Percentiles rank a stretch among this genome's conserved stretches.
Evolutionary conservation across 2,329 filamentous ascomycete genomes (phyloP).

Genomic region (Lachnellula subtilissima): DNA sequence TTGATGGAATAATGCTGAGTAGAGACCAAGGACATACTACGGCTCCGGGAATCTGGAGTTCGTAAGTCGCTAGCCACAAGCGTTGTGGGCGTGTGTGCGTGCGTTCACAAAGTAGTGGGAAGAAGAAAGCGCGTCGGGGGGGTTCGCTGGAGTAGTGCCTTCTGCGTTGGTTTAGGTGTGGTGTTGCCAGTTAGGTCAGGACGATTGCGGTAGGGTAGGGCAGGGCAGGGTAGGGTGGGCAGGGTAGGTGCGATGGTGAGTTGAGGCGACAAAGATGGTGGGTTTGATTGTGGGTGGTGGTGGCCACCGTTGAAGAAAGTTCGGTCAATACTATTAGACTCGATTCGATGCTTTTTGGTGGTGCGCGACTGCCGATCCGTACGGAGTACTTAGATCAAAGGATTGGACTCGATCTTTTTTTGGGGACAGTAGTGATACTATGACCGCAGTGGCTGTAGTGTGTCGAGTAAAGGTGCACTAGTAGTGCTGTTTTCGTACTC

Average conservation of each 20-base stretch:
- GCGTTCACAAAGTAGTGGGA: too few species aligned
- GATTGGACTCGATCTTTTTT: too few species aligned
- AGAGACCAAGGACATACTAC: constrained; percentile 34
- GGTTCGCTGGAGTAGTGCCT: background rate
- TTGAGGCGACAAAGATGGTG: background rate
- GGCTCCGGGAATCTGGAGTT: constrained; percentile 16
- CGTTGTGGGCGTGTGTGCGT: background rate
- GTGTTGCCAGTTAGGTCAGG: too few species aligned
- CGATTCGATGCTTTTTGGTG: too few species aligned
- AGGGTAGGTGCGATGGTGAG: too few species aligned
- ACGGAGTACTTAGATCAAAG: too few species aligned
- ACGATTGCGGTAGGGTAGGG: too few species aligned
- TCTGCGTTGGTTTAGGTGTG: background rate
- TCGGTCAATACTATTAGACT: background rate
- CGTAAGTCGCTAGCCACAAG: constrained; percentile 12
- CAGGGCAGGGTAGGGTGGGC: too few species aligned
- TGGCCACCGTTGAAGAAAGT: background rate
- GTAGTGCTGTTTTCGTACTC: constrained; percentile 1
- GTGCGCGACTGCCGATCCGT: too few species aligned
- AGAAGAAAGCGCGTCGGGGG: background rate
- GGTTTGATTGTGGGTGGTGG: too few species aligned
- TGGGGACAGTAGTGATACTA: too few species aligned
- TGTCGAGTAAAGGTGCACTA: background rate
- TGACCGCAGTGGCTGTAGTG: background rate
- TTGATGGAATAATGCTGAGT: constrained; percentile 24